A percentile compares a stretch with the other conserved stretches of the same genome.
Conservation (phyloP, 345 rosid genomes). For the Eucalyptus virginea region DNA sequence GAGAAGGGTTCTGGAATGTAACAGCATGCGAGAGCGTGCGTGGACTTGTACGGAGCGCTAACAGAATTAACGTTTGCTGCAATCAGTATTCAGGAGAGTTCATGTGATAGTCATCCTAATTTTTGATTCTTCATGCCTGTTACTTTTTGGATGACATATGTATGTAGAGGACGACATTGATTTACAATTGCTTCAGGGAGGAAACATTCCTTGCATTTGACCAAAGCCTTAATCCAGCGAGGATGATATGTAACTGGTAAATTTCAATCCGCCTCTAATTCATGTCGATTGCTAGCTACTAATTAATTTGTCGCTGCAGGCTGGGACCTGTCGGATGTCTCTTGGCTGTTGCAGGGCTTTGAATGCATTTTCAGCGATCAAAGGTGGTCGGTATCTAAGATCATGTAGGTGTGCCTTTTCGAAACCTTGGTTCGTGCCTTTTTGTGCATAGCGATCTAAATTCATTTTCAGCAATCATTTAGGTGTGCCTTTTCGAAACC, state of each 20-base stretch:
- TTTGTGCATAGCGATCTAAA: no score
- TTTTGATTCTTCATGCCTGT: neutral
- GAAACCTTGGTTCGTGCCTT: no score
- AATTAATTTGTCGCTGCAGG: constrained; percentile 16
- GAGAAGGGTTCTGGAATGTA: neutral
- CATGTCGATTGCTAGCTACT: neutral
- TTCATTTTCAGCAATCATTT: no score
- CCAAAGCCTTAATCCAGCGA: constrained; percentile 50
- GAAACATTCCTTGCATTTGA: constrained; percentile 68
- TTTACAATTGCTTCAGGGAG: constrained; percentile 35
- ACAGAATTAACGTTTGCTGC: neutral
- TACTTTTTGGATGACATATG: neutral
- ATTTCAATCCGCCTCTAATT: neutral
- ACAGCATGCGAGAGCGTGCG: neutral
- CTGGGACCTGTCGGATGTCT: constrained; percentile 75
- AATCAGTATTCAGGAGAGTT: neutral
- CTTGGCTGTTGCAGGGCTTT: constrained; percentile 77
- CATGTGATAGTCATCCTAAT: neutral
- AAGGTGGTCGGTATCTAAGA: constrained; percentile 76
- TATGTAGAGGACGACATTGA: neutral
- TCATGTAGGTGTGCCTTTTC: constrained; percentile 62
- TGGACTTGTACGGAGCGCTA: neutral
- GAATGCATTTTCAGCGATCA: constrained; percentile 84
- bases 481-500: no score
- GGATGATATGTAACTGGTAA: constrained; percentile 77